A percentile compares a stretch with the other conserved stretches of the same genome.
Evolutionary conservation across 1,284 basidiomycete genomes (phyloP).

Genomic region (Phellopilus nigrolimitatus): DNA sequence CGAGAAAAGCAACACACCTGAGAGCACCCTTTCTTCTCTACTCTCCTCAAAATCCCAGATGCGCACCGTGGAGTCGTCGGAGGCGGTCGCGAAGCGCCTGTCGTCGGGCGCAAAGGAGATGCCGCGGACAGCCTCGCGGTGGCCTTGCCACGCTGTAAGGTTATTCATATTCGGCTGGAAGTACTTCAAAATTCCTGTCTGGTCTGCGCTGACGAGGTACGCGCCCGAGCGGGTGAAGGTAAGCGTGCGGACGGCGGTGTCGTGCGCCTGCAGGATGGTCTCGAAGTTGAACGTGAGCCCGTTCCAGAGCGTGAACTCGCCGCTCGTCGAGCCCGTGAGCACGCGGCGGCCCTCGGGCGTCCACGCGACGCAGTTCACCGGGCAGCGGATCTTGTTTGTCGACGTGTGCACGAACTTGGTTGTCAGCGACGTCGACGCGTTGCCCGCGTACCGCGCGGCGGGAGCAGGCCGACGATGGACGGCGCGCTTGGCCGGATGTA

Average conservation of each 20-base stretch:
- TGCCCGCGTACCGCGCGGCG: constrained; percentile 84
- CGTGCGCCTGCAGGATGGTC: constrained; percentile 97
- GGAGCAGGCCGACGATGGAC: constrained; percentile 82
- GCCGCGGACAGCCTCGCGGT: constrained; percentile 86
- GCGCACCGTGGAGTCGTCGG: constrained; percentile 90
- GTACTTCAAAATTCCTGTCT: constrained; percentile 94
- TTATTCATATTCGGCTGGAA: constrained; percentile 99
- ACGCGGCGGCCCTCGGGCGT: constrained; percentile 92
- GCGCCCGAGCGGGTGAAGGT: constrained; percentile 88
- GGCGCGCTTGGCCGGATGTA: constrained; percentile 77
- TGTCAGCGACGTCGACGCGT: constrained; percentile 87
- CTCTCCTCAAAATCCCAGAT: constrained; percentile 96
- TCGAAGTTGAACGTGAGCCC: constrained; percentile 99
- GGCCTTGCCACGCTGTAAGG: constrained; percentile 87
- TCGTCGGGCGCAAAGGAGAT: constrained; percentile 92
- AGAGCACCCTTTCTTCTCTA: constrained; percentile 81
- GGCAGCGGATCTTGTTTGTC: constrained; percentile 97
- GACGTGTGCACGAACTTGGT: constrained; percentile 97
- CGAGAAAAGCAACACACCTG: constrained; percentile 46
- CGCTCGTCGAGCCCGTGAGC: constrained; percentile 92
- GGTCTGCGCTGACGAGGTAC: constrained; percentile 91
- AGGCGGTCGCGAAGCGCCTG: constrained; percentile 86
- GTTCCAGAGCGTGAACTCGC: constrained; percentile 99
- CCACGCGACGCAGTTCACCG: constrained; percentile 97
- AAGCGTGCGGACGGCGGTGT: constrained; percentile 87